These are phyloP conservation scores for Parsonsia alboflavescens DNA, from an alignment of 257 asterid genomes.

Conservation along the genomic window DNA sequence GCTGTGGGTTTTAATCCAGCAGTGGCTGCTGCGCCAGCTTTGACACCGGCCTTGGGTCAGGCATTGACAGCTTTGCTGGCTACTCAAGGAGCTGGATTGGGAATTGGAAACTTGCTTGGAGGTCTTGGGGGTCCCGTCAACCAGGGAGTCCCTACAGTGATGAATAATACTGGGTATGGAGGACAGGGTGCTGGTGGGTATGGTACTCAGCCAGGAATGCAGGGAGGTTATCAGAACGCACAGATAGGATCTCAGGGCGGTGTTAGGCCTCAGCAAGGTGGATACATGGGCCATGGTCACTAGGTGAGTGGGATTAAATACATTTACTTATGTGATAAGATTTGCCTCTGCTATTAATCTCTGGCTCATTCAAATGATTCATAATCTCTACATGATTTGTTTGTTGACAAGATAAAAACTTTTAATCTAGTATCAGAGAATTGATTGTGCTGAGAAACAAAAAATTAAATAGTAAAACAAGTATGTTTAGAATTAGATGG, in stretches of 20 bases:
- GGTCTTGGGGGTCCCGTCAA: slow-evolving; percentile 68
- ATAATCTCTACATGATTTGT: neutral
- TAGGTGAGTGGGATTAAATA: slow-evolving; percentile 41
- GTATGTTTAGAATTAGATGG: neutral
- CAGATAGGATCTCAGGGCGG: slow-evolving; percentile 81
- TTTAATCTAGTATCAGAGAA: neutral
- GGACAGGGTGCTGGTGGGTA: slow-evolving; percentile 59
- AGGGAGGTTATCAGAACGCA: slow-evolving; percentile 63
- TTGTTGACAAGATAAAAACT: neutral
- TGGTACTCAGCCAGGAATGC: slow-evolving; percentile 76
- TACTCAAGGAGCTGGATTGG: slow-evolving; percentile 77
- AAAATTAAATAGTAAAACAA: too few relatives aligned
- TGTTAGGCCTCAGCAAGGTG: slow-evolving; percentile 79
- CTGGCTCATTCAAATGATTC: slow-evolving; percentile 1
- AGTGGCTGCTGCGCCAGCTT: slow-evolving; percentile 45
- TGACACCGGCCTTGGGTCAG: slow-evolving; percentile 70
- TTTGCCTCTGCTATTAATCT: neutral
- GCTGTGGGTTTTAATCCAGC: slow-evolving; percentile 68
- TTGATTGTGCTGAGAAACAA: neutral
- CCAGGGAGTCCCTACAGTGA: slow-evolving; percentile 62
- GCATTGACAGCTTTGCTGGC: slow-evolving; percentile 88
- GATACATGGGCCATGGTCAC: slow-evolving; percentile 83
- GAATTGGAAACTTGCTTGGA: slow-evolving; percentile 80
- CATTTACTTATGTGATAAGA: neutral
- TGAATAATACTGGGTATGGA: slow-evolving; percentile 67